These are phyloP conservation scores for Cytospora paraplurivora DNA, from an alignment of 2,329 filamentous ascomycete species.

Conservation along the genomic window DNA sequence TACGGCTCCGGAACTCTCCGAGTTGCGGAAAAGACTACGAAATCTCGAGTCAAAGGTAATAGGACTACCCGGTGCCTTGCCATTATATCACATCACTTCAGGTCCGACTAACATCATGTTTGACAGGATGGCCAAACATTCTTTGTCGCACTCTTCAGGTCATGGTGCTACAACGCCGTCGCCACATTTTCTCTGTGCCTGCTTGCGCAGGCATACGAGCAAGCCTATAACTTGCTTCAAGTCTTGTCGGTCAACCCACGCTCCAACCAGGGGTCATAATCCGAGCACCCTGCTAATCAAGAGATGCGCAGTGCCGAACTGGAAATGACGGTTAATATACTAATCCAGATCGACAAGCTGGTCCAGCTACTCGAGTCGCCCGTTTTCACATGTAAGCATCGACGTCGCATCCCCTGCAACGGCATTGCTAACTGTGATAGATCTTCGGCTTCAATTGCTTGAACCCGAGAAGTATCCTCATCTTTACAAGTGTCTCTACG, in stretches of 20 bases:
- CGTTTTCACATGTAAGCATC: conserved; percentile 84
- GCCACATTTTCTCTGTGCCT: conserved; percentile 96
- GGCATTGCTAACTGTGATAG: conserved; percentile 46
- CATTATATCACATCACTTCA: neutral
- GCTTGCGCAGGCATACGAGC: conserved; percentile 95
- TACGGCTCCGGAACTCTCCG: conserved; percentile 89
- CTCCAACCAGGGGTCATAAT: neutral
- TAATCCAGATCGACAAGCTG: conserved; percentile 98
- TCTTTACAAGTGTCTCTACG: conserved; percentile 96
- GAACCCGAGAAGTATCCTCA: conserved; percentile 95
- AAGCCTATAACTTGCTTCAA: conserved; percentile 92
- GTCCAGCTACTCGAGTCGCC: conserved; percentile 96
- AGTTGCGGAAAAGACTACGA: conserved; percentile 83
- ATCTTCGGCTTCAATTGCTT: conserved; percentile 89
- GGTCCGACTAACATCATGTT: neutral
- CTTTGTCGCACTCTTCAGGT: conserved; percentile 90
- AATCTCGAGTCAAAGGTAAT: conserved; percentile 83
- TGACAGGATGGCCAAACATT: conserved; percentile 86
- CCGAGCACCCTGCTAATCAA: conserved; percentile 31
- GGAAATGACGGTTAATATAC: conserved; percentile 98
- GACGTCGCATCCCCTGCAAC: neutral
- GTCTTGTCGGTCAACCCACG: conserved; percentile 67
- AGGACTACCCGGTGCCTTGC: neutral
- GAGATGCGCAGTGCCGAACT: conserved; percentile 72
- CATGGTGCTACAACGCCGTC: conserved; percentile 98